Evolutionary conservation across 75 land plant species (phyloP).

Genomic region (Larix kaempferi): DNA sequence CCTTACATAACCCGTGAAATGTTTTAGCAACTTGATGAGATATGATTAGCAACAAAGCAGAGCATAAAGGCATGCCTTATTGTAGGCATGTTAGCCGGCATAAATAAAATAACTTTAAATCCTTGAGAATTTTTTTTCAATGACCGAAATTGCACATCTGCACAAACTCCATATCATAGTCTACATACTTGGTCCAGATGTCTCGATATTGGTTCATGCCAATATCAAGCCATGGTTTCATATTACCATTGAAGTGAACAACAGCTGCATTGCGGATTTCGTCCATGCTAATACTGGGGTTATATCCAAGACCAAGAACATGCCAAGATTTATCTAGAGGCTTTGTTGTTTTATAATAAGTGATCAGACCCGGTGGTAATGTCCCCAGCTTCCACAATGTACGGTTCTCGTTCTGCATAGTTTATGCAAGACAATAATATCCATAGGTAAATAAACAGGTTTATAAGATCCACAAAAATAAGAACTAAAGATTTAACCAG

Average conservation of each 20-base stretch:
- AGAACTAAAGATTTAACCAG: neutral
- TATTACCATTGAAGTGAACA: conserved; percentile 78
- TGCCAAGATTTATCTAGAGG: conserved; percentile 83
- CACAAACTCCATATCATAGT: conserved; percentile 63
- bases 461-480: neutral
- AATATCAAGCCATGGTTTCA: conserved; percentile 89
- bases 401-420: conserved; percentile 71
- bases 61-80: conserved; percentile 5
- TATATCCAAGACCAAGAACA: conserved; percentile 81
- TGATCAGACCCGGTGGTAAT: conserved; percentile 75
- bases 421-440: neutral
- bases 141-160: conserved; percentile 71
- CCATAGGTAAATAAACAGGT: neutral
- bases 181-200: conserved; percentile 76
- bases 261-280: conserved; percentile 73
- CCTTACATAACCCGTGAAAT: conserved; percentile 2
- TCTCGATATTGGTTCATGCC: conserved; percentile 71
- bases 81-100: neutral
- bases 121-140: conserved; percentile 4
- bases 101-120: neutral
- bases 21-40: conserved; percentile 6
- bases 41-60: neutral
- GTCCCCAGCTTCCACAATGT: conserved; percentile 81
- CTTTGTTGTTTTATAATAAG: conserved; percentile 71
- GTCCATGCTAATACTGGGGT: conserved; percentile 74